Base-by-base conservation (phyloP, 2,329 filamentous ascomycete species). In the Cladophialophora psammophila region DNA sequence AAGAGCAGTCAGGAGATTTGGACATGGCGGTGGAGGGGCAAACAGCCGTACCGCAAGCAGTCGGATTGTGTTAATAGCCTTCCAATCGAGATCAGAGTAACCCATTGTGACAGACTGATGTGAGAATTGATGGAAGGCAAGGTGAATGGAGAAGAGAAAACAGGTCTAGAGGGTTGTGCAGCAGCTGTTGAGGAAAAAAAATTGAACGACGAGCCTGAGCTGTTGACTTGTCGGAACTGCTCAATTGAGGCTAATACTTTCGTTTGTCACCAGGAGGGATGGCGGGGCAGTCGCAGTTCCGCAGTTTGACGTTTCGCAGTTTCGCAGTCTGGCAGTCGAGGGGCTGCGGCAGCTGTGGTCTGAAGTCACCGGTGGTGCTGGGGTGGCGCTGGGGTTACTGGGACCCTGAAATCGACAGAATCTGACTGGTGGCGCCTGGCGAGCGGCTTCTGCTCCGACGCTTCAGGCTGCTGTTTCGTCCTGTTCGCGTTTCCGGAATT, bases 41-140 rank as follows among this genome's bases (percentile, higher is more conserved):
- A 69, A 65, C 54, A 64, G 70, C 90, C 93, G 82, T 90, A 98
- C 95, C 81, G 95, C 94, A 76, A 99, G 88, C 79, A 93, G 84
- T 81, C 95, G 92, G 86, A 99, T 98, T 82, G 94, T 97, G 90
- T 98, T 98, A 85, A 99, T 93, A 79, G 93, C 91, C 83, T 93
- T 88, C 86, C 90, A 85, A 82, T 99, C 95, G 79, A 90, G 82
- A 78, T 98, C 91, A 80, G 87, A 87, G 88, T 91, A 97, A 81
- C 89, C 89, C 94, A 98, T 98, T 77, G 80, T 87, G 79, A 81
- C 80, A 40, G 63, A 57, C 61, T 58, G 40, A 32, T 57, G 40
- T 59, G 53, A 59, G 15, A 45, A 32, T 35, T 63, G 36, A 45
- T 34, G 58, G 40, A 65, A 42, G 12, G 26, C 45, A 50, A 26